Evolutionary conservation across 768 basidiomycete species (phyloP), one percentile per base, ranked within the genome.

Genomic region (Suillus discolor): DNA sequence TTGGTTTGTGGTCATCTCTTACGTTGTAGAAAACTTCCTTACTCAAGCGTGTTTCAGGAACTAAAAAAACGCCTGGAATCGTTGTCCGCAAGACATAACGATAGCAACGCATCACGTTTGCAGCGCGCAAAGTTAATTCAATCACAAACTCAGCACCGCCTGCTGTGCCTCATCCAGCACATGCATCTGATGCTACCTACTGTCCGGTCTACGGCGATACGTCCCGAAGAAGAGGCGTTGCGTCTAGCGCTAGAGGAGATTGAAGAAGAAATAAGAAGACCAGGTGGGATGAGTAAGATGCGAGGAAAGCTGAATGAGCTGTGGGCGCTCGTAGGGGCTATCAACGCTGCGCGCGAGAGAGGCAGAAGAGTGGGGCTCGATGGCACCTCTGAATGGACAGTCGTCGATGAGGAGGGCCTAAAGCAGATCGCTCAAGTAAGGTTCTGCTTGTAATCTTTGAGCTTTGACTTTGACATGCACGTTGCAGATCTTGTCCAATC

Each of bases 371-470:
- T 72, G 25, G 78, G 75, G 38, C 70, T 72, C 15, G 83, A 81
- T 18, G 82, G 81, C 1, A 64, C 61, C 18, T 82, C 83, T 9
- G 90, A 89, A 70, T 94, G 92, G 92, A 85, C 87, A 0, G 91
- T 94, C n/a, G 90, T 92, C 3, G 94, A 96, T 73, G 91, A 93
- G 71, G 92, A 93, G 2, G 93, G 93, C 1, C 77, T 96, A 63
- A 81, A 86, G 57, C 88, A 92, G 74, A 87, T 96, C 63, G 81
- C 88, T 4, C 88, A 91, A 84, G 92, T 91, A 65, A 20, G 81
- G 57, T 61, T 66, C 66, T 36, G 20, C 60, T 28, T 31, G 23
- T 42, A 11, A 42, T 55, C 67, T 49, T 70, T 53, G 42, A 6
- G 36, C 60, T n/a, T 45, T 34, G 31, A 42, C 18, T 55, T 54